phyloP scores from a whole-genome alignment of 2,329 filamentous ascomycete species.

The Aureobasidium namibiae region DNA sequence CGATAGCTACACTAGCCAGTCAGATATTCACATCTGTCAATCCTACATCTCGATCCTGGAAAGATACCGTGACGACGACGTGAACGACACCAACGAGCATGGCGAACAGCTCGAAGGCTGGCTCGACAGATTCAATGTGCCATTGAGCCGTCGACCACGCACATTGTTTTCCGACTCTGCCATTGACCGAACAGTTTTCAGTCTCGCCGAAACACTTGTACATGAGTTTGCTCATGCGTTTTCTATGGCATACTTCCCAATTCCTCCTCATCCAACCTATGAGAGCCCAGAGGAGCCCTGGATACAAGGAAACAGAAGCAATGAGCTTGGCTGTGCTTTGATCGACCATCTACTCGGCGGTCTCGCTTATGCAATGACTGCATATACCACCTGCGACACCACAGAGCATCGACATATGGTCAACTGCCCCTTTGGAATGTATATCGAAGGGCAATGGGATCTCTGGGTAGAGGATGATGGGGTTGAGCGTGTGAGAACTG shows the following conservation, averaged over 20 bases:
- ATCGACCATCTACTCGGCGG: neutral
- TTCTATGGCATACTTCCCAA: neutral
- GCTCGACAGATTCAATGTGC: neutral
- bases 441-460: neutral
- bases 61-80: neutral
- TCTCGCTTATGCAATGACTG: neutral
- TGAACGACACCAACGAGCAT: neutral
- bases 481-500: neutral
- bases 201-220: neutral
- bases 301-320: neutral
- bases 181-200: neutral
- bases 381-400: neutral
- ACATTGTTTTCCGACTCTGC: neutral
- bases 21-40: neutral
- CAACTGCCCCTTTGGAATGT: neutral
- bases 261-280: no score
- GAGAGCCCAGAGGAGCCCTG: neutral
- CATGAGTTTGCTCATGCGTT: neutral
- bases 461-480: neutral
- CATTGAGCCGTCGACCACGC: neutral
- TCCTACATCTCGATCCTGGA: neutral
- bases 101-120: neutral
- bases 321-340: neutral
- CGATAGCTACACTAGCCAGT: neutral
- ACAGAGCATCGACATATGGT: neutral